Conservation (phyloP, 2,329 filamentous ascomycete genomes). For the Alternaria hordeiaustralica region DNA sequence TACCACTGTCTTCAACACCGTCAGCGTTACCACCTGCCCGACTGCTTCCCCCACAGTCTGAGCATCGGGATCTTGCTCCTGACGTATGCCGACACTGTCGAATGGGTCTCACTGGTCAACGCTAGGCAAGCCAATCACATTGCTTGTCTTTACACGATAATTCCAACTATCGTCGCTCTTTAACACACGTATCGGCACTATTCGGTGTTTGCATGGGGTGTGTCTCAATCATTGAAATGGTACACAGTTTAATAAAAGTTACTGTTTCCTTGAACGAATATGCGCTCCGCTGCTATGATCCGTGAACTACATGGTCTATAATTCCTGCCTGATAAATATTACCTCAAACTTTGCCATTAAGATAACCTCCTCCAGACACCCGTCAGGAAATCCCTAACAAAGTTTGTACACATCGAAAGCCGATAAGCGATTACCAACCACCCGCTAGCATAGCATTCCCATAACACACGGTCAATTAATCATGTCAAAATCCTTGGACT, state of each 20-base stretch:
- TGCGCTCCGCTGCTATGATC: background rate
- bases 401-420: background rate
- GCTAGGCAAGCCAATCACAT: background rate
- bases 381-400: background rate
- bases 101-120: background rate
- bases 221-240: background rate
- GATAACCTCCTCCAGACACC: background rate
- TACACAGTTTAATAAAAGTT: slow-evolving; percentile 1
- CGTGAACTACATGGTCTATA: background rate
- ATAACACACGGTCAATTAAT: background rate
- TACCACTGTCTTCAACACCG: background rate
- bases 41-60: background rate
- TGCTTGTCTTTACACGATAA: background rate
- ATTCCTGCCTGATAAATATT: background rate
- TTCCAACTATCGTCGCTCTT: slow-evolving; percentile 1
- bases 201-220: background rate
- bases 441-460: background rate
- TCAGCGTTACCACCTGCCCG: background rate
- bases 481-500: slow-evolving; percentile 13
- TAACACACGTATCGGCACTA: background rate
- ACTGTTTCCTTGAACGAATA: background rate
- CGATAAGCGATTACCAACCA: background rate
- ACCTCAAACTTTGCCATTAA: too few relatives aligned
- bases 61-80: background rate
- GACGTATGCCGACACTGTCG: background rate